Evolutionary conservation across 441 rosid genomes (phyloP), one percentile per base, ranked within the genome.

Genomic region (Omphalea diandra): DNA sequence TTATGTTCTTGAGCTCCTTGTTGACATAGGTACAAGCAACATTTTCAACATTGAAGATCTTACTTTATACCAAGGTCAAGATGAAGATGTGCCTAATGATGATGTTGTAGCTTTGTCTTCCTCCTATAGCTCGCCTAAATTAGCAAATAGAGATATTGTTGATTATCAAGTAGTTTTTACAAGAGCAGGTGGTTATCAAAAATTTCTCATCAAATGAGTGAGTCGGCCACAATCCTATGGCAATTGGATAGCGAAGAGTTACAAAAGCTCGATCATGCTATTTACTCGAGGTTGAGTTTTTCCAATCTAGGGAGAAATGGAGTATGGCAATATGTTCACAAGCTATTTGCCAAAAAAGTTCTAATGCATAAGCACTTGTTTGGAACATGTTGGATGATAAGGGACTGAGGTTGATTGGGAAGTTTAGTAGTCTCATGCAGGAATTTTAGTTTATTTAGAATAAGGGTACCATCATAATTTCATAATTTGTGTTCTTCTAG

Each of bases 141-240:
- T 62, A 67, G 0, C 47, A 67, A 40, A 67, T 54, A n/a, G 61
- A 35, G 47, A 52, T 12, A 5, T 54, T 33, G 3, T 40, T 54
- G 52, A 67, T 43, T 4, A 54, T 55, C 52, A 54, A 67, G 35
- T 67, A 22, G 27, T 54, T 67, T 38, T 53, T 22, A 54, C 27
- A 3, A 54, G 33, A 9, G 18, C 3, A 1, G 52, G 38, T 54
- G 63, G 18, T 54, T 54, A 27, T 36, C 15, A 17, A 31, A 54
- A 67, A 24, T 54, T 20, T 38, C 32, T 53, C 8, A 8, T 38
- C 49, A 52, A 50, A 24, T 54, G 44, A 7, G 24, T 2, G 32
- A 8, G 12, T 2, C 0, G 1, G 26, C 47, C 29, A 35, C 15
- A 32, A 33, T 38, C 18, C 4, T 7, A 61, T 40, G 20, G 32